A percentile compares a stretch with the other conserved stretches of the same genome.
Evolutionary conservation across 2,329 filamentous ascomycete species (phyloP).

Genomic region (Xylariaceae sp.): DNA sequence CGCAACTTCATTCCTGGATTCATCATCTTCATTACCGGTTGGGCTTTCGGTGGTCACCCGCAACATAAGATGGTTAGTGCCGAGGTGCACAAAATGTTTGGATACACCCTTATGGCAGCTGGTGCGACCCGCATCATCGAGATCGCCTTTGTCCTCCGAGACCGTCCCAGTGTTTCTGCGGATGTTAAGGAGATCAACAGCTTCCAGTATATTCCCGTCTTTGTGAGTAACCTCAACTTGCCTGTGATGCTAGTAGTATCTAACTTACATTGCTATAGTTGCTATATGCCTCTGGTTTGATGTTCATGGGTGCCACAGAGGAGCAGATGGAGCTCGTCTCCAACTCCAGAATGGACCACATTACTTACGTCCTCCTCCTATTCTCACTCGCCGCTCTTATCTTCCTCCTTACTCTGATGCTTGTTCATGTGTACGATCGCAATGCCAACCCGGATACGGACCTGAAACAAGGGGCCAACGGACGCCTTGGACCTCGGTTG

Average conservation of each 20-base stretch:
- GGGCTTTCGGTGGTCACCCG: slow-evolving; percentile 89
- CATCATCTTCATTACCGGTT: slow-evolving; percentile 87
- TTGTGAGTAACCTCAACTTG: slow-evolving; percentile 47
- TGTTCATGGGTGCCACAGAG: slow-evolving; percentile 97
- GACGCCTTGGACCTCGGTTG: slow-evolving; percentile 35
- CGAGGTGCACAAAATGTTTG: slow-evolving; percentile 83
- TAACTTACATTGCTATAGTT: slow-evolving; percentile 49
- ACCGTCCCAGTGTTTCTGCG: slow-evolving; percentile 59
- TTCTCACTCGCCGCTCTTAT: slow-evolving; percentile 86
- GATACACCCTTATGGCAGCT: slow-evolving; percentile 90
- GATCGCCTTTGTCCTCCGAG: slow-evolving; percentile 78
- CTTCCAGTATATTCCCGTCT: slow-evolving; percentile 65
- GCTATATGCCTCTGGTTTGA: slow-evolving; percentile 84
- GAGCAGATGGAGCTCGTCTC: slow-evolving; percentile 84
- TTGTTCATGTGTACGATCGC: slow-evolving; percentile 77
- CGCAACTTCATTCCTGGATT: slow-evolving; percentile 90
- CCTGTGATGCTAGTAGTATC: slow-evolving; percentile 1
- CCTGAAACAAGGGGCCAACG: slow-evolving; percentile 37
- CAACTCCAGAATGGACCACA: slow-evolving; percentile 72
- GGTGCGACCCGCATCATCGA: slow-evolving; percentile 83
- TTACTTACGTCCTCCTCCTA: slow-evolving; percentile 86
- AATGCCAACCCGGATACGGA: slow-evolving; percentile 36
- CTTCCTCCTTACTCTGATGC: slow-evolving; percentile 86
- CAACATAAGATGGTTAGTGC: slow-evolving; percentile 79
- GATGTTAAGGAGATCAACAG: slow-evolving; percentile 64